Base-by-base conservation (phyloP, 768 basidiomycete species). In the Favolaschia claudopus region DNA sequence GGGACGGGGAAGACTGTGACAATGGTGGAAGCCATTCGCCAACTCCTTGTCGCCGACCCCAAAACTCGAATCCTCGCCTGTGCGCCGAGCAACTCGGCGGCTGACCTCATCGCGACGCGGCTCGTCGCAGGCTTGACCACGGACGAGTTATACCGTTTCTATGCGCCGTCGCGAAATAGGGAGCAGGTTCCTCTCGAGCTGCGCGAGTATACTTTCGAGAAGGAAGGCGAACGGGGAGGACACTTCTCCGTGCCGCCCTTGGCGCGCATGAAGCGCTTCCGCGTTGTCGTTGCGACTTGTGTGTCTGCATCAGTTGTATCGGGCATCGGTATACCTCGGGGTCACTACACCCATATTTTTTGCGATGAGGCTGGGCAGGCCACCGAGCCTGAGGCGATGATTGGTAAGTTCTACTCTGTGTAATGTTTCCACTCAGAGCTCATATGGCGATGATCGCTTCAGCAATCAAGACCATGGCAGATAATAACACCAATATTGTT, bases 281-380 rank as follows among this genome's bases (percentile, higher is more conserved):
- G 77, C 1, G 83, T 89, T 0, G 74, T 89, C n/a, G 82, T 91
- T 9, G 75, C 84, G 1, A 91, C 89, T 0, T 89, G 89, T 45
- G 77, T 86, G 9, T 88, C 89, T 0, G 84, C 86, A 0, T 83
- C 84, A 2, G 79, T 87, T 36, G 74, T 78, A 1, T 77, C 78
- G 24, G 83, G 82, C 1, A 77, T 89, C 34, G 88, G 88, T 0
- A 76, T 90, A 39, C 72, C 79, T 0, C 75, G 80, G 1, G 89
- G 89, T 0, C 84, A 89, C 68, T 91, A 85, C 68, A 80, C 76
- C 9, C 87, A 91, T 58, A 85, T 91, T 14, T 87, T 91, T 66
- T 71, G 89, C 9, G 89, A 91, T 62, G 89, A 91, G 67, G 89
- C 88, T 0, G 89, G 87, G 0, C 89, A 91, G 64, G 87, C 88